Evolutionary conservation across 345 rosid species (phyloP), one percentile per base, ranked within the genome.

Genomic region (Physaria fendleri): DNA sequence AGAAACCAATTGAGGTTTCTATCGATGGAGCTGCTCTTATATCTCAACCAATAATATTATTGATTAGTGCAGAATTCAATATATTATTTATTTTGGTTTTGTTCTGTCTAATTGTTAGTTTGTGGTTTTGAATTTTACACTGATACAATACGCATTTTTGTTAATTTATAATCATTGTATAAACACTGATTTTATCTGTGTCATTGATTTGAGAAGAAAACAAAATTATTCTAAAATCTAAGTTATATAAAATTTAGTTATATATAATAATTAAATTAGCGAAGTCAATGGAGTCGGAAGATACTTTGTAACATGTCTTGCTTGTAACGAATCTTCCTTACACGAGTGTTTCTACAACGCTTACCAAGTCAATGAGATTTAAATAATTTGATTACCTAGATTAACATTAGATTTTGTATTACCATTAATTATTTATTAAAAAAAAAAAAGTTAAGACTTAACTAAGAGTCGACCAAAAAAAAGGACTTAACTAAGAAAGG

Each of bases 281-380:
- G 44, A 43, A 64, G 61, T 64, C 69, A 43, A 54, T 33, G 61
- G 53, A 23, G 35, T 42, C 49, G 11, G 13, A 15, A 37, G n/a
- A 64, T 18, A 23, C 41, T 40, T 21, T 14, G 25, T 51, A 17
- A 48, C 25, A n/a, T 27, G 57, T 6, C 14, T 27, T 20, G 3
- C n/a, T 29, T 4, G 6, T 24, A n/a, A 14, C 42, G 51, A 41
- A 64, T 21, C 53, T 53, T 53, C 33, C 54, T 23, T 16, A 64
- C 45, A 64, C 15, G 45, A 64, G 45, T 53, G 38, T 53, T 43
- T 64, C 12, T 22, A 14, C 15, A 21, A 42, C 11, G 50, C 42
- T 14, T 39, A 50, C 41, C 50, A 62, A 50, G 59, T 20, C 29
- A 28, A 62, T 49, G n/a, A n/a, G 58, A 27, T 8, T 49, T 16